phyloP scores from a whole-genome alignment of 805 yeast genomes.

The Zygosaccharomyces rouxii region DNA sequence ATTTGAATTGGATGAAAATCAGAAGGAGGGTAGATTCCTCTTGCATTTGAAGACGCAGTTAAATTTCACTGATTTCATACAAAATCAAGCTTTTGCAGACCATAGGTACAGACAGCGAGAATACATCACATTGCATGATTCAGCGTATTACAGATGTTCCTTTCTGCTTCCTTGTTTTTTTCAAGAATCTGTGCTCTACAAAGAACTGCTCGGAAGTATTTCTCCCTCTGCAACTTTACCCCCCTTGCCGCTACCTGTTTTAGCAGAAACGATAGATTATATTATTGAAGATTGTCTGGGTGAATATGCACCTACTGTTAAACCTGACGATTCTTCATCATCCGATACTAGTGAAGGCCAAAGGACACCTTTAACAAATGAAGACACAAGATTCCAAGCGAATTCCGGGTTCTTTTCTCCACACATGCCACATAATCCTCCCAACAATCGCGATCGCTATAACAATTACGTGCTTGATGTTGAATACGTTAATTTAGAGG shows the following conservation, averaged over 20 bases:
- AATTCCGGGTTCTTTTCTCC: background rate
- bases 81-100: constrained; percentile 44
- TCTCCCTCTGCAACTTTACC: constrained; percentile 63
- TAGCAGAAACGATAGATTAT: constrained; percentile 43
- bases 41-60: constrained; percentile 55
- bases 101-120: constrained; percentile 53
- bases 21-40: constrained; percentile 22
- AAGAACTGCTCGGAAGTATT: constrained; percentile 48
- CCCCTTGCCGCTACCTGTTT: constrained; percentile 55
- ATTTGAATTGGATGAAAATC: constrained; percentile 13
- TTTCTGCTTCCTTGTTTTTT: constrained; percentile 56
- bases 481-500: constrained; percentile 42
- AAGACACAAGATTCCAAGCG: background rate
- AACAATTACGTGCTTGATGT: constrained; percentile 38
- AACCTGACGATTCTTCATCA: constrained; percentile 1
- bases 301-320: constrained; percentile 8
- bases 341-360: background rate
- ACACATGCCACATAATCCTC: constrained; percentile 5
- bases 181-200: constrained; percentile 43
- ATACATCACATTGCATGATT: constrained; percentile 69
- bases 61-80: constrained; percentile 53
- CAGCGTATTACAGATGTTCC: constrained; percentile 75
- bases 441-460: constrained; percentile 7
- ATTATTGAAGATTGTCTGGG: constrained; percentile 38
- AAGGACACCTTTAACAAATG: background rate